Percentiles rank a stretch among this genome's conserved stretches.
Conservation (phyloP, 2,329 filamentous ascomycete genomes). For the Ceratocystis ficicola region DNA sequence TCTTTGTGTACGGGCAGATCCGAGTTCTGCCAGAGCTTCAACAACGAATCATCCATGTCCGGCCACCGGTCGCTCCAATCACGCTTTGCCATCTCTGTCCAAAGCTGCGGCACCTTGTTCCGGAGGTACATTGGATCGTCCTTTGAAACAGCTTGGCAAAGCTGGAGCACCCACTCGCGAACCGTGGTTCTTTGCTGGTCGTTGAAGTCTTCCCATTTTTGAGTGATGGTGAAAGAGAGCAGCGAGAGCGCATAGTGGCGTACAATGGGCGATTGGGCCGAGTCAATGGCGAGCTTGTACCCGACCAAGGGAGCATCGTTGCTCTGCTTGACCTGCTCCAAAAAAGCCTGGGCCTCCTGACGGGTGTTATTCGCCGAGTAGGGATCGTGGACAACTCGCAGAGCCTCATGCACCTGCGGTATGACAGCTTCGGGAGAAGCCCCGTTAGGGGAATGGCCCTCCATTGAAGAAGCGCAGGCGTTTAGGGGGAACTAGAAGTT, state of each 20-base stretch:
- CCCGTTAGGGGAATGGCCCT: slow-evolving; percentile 29
- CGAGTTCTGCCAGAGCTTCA: slow-evolving; percentile 66
- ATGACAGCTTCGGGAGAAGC: slow-evolving; percentile 37
- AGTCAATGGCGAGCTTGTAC: slow-evolving; percentile 67
- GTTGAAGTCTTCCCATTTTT: slow-evolving; percentile 66
- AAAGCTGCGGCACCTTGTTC: slow-evolving; percentile 88
- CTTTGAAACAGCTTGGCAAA: slow-evolving; percentile 58
- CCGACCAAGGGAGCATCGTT: slow-evolving; percentile 73
- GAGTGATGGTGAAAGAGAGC: slow-evolving; percentile 78
- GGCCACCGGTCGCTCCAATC: slow-evolving; percentile 89
- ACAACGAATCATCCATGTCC: slow-evolving; percentile 79
- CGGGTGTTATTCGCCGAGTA: slow-evolving; percentile 70
- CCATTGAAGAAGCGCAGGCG: slow-evolving; percentile 19
- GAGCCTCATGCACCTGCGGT: slow-evolving; percentile 64
- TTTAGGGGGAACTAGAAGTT: neutral
- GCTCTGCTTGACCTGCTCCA: slow-evolving; percentile 73
- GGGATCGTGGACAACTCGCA: slow-evolving; percentile 77
- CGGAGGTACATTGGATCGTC: slow-evolving; percentile 71
- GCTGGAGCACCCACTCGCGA: slow-evolving; percentile 63
- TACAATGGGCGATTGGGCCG: slow-evolving; percentile 63
- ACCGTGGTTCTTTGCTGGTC: slow-evolving; percentile 55
- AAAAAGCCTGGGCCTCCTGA: slow-evolving; percentile 68
- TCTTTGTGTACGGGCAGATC: slow-evolving; percentile 59
- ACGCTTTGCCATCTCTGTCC: slow-evolving; percentile 88
- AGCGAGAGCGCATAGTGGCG: slow-evolving; percentile 90